Base-by-base conservation (phyloP, 148 eudicot genomes). In the Rhododendron simsii region DNA sequence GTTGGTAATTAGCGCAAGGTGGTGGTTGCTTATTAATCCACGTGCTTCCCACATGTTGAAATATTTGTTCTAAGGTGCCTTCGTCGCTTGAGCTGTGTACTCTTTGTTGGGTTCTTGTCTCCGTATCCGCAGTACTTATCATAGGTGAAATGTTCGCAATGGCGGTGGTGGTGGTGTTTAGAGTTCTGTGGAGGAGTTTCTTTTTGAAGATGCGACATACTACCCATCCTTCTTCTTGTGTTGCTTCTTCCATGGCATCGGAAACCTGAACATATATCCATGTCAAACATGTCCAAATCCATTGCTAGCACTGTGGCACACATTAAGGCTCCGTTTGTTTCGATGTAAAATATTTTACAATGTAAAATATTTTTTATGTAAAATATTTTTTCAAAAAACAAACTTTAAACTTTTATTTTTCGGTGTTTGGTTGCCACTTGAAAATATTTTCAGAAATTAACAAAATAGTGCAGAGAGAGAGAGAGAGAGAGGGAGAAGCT, bases 21-120 rank as follows among this genome's bases (percentile, higher is more conserved):
- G 48, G 26, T 65, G 14, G 74, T 28, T 28, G 75, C 18, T 12
- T 26, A 11, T 28, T 69, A 28, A 12, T 69, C 37, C 78, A 47
- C 7, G 48, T 11, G n/a, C 82, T 83, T 12, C 83, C 88, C 85
- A 87, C n/a, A 35, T 83, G 67, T 41, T 76, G 61, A 59, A 87
- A 47, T 39, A 87, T 82, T 44, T 87, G 85, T 65, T 87, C 88
- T 35, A 87, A 83, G 23, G 81, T 48, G 3, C 88, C 85, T 75
- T 87, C 82, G 15, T 77, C 53, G 53, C 30, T 82, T 33, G 59
- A 44, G 10, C 45, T 50, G 33, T 37, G 6, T 6, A 35, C 47
- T 33, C 35, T 41, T 45, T 3, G 23, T 67, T 81, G 85, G 44
- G 28, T 74, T 74, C 81, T 59, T 3, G 16, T 61, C 7, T 69